Evolutionary conservation across 2,329 filamentous ascomycete species (phyloP).

Genomic region (Pseudogymnoascus sp.): DNA sequence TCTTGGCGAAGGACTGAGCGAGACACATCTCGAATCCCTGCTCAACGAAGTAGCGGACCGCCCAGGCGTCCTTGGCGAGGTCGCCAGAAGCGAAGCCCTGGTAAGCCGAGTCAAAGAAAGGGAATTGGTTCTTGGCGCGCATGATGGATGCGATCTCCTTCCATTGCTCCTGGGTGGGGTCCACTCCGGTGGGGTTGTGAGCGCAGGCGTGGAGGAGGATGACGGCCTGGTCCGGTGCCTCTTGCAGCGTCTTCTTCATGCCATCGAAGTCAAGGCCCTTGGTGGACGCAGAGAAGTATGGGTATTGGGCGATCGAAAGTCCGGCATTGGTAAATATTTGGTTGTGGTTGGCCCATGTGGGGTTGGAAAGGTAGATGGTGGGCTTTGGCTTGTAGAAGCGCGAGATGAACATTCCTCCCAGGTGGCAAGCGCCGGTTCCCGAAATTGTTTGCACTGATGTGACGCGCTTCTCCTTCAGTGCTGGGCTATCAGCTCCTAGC

Average conservation of each 20-base stretch:
- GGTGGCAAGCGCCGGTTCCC: conserved; percentile 87
- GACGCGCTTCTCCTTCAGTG: conserved; percentile 72
- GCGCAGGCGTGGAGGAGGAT: conserved; percentile 92
- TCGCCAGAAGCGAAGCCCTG: conserved; percentile 95
- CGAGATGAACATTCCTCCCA: conserved; percentile 86
- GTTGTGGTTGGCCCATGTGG: conserved; percentile 98
- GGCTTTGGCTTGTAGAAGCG: conserved; percentile 76
- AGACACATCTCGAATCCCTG: conserved; percentile 84
- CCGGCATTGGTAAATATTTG: conserved; percentile 94
- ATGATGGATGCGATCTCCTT: conserved; percentile 75
- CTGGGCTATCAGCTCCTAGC: conserved; percentile 69
- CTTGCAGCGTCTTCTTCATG: conserved; percentile 64
- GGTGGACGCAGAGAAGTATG: conserved; percentile 85
- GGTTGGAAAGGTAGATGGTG: conserved; percentile 82
- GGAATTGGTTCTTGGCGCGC: conserved; percentile 74
- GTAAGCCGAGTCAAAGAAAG: conserved; percentile 97
- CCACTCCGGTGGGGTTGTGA: conserved; percentile 96
- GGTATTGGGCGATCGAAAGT: conserved; percentile 71
- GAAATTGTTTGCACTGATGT: conserved; percentile 90
- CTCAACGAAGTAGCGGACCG: conserved; percentile 89
- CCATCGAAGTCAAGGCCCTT: conserved; percentile 88
- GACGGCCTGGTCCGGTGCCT: conserved; percentile 70
- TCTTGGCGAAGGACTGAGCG: conserved; percentile 94
- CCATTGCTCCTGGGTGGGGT: conserved; percentile 92
- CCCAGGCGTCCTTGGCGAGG: conserved; percentile 74